Evolutionary conservation across 148 eudicot genomes (phyloP), one percentile per base, ranked within the genome.

Genomic region (Linanthus parryae): DNA sequence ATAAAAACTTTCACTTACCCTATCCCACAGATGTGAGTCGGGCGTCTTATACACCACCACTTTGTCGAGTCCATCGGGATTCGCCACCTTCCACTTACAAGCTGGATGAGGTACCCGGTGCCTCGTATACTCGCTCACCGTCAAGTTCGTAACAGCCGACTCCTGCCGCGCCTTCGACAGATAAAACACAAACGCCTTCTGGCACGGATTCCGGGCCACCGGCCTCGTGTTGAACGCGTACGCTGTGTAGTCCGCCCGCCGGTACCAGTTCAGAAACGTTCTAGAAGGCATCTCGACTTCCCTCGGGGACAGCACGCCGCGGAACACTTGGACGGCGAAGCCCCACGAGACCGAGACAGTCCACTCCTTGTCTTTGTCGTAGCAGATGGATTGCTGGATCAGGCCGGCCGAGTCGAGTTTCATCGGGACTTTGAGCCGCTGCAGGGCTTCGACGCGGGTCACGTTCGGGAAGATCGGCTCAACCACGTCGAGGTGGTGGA

Each of bases 261-360:
- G 72, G 44, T 90, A 85, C 97, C 97, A 90, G 63, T 90, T 90
- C 73, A 90, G 68, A 73, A 90, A 86, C 0, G 97, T 90, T 44
- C 97, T 81, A 0, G 95, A 76, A 1, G 97, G 97, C 92, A 83
- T 90, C 58, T 86, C 97, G 62, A 90, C 74, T 52, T 86, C 97
- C 3, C 95, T 70, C 7, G 97, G 92, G 0, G 95, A 90, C 16
- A 86, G 51, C 36, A 90, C 59, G 17, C 97, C 94, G 6, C 95
- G 73, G 4, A 86, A 67, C 15, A 85, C 65, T 59, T 90, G 97
- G 17, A 86, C 58, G 0, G 94, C 97, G 41, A 73, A 90, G 8
- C 97, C 97, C 97, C 97, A 90, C 0, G 97, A 83, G 3, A 90
- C 84, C 0, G 97, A 80, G 10, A 90, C 58, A 0, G 95, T 86